A percentile compares a stretch with the other conserved stretches of the same genome.
These are phyloP conservation scores for Earliella scabrosa DNA, from an alignment of 1,284 basidiomycete species.

Conservation along the genomic window DNA sequence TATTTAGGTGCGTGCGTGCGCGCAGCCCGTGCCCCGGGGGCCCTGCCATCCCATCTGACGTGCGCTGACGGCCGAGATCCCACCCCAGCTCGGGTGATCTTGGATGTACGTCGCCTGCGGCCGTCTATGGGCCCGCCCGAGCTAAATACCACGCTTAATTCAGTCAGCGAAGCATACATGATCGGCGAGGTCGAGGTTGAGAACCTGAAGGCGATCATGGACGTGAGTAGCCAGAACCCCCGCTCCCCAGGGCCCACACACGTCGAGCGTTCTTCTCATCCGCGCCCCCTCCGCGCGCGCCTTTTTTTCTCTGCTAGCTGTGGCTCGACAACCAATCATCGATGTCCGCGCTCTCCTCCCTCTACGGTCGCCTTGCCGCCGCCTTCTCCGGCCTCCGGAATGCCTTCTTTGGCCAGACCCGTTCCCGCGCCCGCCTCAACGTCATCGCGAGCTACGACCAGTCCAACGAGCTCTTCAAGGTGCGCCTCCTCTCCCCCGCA, in stretches of 20 bases:
- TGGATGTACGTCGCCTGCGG: constrained; percentile 58
- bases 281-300: constrained; percentile 18
- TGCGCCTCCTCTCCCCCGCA: constrained; percentile 29
- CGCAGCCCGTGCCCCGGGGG: constrained; percentile 15
- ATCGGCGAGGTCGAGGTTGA: constrained; percentile 78
- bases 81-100: constrained; percentile 68
- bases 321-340: constrained; percentile 84
- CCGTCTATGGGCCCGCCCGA: neutral
- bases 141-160: constrained; percentile 2
- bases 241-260: constrained; percentile 16
- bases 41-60: constrained; percentile 1
- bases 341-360: constrained; percentile 68
- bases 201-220: constrained; percentile 76
- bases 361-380: constrained; percentile 68
- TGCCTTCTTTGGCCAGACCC: constrained; percentile 81
- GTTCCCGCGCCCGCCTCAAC: constrained; percentile 78
- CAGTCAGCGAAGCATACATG: constrained; percentile 91
- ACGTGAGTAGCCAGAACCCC: constrained; percentile 52
- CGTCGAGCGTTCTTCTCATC: constrained; percentile 8
- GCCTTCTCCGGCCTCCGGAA: constrained; percentile 77
- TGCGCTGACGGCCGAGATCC: neutral
- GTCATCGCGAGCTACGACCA: constrained; percentile 91
- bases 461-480: constrained; percentile 81
- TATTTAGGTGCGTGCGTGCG: constrained; percentile 57
- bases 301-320: constrained; percentile 58